Evolutionary conservation across 2,329 filamentous ascomycete genomes (phyloP).

Genomic region (Penicillium freii): DNA sequence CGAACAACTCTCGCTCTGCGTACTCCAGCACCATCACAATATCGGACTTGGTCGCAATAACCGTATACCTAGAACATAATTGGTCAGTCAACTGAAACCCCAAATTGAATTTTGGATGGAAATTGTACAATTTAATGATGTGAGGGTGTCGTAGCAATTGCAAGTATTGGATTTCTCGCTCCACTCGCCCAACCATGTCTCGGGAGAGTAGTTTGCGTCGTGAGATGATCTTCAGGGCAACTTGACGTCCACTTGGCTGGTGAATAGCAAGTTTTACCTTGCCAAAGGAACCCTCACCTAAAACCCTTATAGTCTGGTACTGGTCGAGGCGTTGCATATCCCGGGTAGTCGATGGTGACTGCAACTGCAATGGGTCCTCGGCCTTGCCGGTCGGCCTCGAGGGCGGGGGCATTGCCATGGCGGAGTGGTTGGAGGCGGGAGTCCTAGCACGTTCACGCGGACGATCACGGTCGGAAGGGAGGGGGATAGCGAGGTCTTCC

Average conservation of each 20-base stretch:
- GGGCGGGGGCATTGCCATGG: constrained; percentile 39
- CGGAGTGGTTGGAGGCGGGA: constrained; percentile 31
- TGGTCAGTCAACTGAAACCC: constrained; percentile 17
- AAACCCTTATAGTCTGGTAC: constrained; percentile 84
- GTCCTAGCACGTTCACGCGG: constrained; percentile 25
- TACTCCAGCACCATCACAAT: constrained; percentile 99
- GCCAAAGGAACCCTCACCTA: constrained; percentile 95
- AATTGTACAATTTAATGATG: constrained; percentile 90
- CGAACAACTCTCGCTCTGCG: constrained; percentile 92
- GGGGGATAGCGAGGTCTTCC: constrained; percentile 77
- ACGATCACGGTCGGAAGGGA: constrained; percentile 42
- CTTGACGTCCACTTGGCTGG: constrained; percentile 86
- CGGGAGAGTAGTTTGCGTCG: constrained; percentile 93
- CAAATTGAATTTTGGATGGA: neutral
- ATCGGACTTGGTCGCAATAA: constrained; percentile 89
- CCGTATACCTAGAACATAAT: constrained; percentile 67
- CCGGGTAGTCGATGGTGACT: constrained; percentile 50
- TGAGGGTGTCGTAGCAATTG: constrained; percentile 94
- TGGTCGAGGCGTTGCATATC: constrained; percentile 83
- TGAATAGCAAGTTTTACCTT: constrained; percentile 98
- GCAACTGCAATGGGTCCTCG: constrained; percentile 40
- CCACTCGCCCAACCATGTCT: constrained; percentile 96
- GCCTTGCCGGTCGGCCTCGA: constrained; percentile 33
- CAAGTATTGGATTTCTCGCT: constrained; percentile 96
- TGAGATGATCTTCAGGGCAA: constrained; percentile 96